Evolutionary conservation across 257 asterid genomes (phyloP).

Genomic region (Solanum pinnatisectum): DNA sequence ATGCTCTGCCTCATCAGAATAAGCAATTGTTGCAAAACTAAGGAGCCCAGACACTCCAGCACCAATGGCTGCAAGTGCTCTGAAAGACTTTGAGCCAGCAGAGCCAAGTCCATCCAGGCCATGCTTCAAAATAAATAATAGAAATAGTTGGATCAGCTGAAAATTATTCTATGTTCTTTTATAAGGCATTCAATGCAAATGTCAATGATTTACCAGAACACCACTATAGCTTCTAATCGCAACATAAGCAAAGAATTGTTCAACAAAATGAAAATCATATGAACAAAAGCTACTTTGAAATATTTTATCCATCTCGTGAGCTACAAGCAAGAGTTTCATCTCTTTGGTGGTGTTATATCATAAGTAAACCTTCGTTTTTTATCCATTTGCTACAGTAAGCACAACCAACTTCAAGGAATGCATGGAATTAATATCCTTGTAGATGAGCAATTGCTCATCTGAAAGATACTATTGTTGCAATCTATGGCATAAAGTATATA

Average conservation of each 20-base stretch:
- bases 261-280: neutral
- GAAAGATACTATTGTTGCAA: neutral
- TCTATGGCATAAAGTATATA: neutral
- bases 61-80: slow-evolving; percentile 33
- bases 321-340: neutral
- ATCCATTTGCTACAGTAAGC: neutral
- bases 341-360: neutral
- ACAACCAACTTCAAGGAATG: neutral
- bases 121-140: slow-evolving; percentile 9
- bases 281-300: neutral
- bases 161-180: neutral
- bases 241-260: neutral
- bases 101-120: slow-evolving; percentile 26
- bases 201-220: neutral
- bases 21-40: slow-evolving; percentile 39
- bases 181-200: neutral
- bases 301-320: neutral
- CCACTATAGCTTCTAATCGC: neutral
- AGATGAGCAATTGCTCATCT: neutral
- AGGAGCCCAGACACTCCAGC: slow-evolving; percentile 52
- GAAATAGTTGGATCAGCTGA: neutral
- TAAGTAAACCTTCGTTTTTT: neutral
- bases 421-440: neutral
- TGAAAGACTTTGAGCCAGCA: slow-evolving; percentile 27
- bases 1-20: slow-evolving; percentile 59